Evolutionary conservation across 1,139 yeast species (phyloP), one percentile per base, ranked within the genome.

Genomic region (Suhomyces guaymorum): DNA sequence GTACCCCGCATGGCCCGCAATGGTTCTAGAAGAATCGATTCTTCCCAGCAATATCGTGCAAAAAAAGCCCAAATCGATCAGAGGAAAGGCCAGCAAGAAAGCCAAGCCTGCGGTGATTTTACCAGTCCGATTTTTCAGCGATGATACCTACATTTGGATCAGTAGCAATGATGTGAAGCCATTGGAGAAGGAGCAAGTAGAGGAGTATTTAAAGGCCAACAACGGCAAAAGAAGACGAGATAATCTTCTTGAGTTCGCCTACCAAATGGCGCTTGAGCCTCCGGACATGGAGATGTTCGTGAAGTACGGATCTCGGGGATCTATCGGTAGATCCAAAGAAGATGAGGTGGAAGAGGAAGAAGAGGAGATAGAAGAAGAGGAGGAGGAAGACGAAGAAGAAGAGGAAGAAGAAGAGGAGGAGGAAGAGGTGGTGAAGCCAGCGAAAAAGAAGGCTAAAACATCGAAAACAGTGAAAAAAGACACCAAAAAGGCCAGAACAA

Each of bases 1-100:
- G 5, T 83, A 79, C 52, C 84, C 90, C 6, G 80, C 86, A 28
- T 83, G 92, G 92, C 92, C 92, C 1, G 87, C 88, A 4, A 78
- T 82, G 76, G 77, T 83, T 2, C 68, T 83, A n/a, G 82, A 82
- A 2, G 71, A 65, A 36, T 64, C 69, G 16, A 52, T 74, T 5
- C 62, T 83, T 8, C 90, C 92, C 1, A 70, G 63, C 8, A 64
- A 73, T 45, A 73, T 83, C 18, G 43, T 60, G 26, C 54, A 58
- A 22, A 70, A 68, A 40, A 74, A 70, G 43, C 80, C 84, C 9
- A 77, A 73, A 47, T 45, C 61, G 12, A 52, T 57, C 23, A 39
- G 49, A 46, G 39, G 32, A n/a, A 39, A 49, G 40, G 42, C 52
- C 19, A 6, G 7, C 34, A 47, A 50, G 38, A 48, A 49, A 35